These are phyloP conservation scores for Silene uniflora DNA, from an alignment of 148 eudicot species.

Conservation along the genomic window DNA sequence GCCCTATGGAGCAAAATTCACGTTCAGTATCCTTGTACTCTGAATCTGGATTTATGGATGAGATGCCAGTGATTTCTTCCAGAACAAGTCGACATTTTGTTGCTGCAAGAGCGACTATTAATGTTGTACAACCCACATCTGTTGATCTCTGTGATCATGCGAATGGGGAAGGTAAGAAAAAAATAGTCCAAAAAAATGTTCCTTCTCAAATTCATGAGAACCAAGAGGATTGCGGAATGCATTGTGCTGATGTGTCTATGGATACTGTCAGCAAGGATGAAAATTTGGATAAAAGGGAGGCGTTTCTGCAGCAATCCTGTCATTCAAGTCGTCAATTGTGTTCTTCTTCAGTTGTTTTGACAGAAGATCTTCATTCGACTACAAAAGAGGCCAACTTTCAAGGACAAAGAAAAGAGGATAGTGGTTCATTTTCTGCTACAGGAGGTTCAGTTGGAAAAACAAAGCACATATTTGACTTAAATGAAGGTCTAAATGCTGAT, in stretches of 20 bases:
- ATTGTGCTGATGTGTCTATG: constrained; percentile 16
- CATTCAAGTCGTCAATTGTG: background rate
- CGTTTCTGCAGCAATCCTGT: background rate
- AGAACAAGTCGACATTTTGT: constrained; percentile 14
- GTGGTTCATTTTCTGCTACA: constrained; percentile 22
- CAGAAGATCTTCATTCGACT: constrained; percentile 5
- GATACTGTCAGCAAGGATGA: constrained; percentile 24
- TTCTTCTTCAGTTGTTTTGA: constrained; percentile 4
- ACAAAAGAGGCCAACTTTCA: background rate
- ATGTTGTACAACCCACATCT: constrained; percentile 18
- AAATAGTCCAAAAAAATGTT: constrained; percentile 16
- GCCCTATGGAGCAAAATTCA: constrained; percentile 20
- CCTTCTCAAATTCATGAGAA: constrained; percentile 11
- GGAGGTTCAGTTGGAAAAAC: constrained; percentile 31
- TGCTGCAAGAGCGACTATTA: constrained; percentile 16
- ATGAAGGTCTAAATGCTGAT: constrained; percentile 57
- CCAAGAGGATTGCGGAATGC: constrained; percentile 18
- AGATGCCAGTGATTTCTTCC: constrained; percentile 20
- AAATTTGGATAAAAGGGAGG: constrained; percentile 26
- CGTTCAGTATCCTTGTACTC: constrained; percentile 16
- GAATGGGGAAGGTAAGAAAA: constrained; percentile 13
- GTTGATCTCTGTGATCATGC: constrained; percentile 19
- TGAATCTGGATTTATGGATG: constrained; percentile 19
- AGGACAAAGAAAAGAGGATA: constrained; percentile 11
- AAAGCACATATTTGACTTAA: constrained; percentile 63